Evolutionary conservation across 1,284 basidiomycete species (phyloP), one percentile per base, ranked within the genome.

Genomic region (Rhodofomes roseus): DNA sequence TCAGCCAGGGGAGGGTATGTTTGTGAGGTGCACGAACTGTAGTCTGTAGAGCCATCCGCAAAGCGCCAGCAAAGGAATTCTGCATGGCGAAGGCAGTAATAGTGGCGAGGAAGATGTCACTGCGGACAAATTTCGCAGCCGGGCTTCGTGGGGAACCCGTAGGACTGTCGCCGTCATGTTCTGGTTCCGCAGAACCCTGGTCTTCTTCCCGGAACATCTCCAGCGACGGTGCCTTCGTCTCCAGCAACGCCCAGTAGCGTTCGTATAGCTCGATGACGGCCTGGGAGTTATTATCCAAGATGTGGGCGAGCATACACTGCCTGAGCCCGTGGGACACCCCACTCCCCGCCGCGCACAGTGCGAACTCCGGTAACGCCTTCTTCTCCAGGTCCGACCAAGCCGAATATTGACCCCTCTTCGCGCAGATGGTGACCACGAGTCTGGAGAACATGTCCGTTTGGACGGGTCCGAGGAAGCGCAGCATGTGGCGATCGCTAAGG

Each of bases 51-150:
- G 73, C 82, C 5, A 70, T 68, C 44, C 73, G 70, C 55, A 89
- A 65, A 4, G 88, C 86, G 40, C 71, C 77, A 11, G 71, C 65
- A 63, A 90, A 89, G 27, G 79, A 76, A 66, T 82, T 73, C 37
- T 74, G 72, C 68, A 84, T 78, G 4, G 85, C 83, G 70, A 85
- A 74, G 12, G 90, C 89, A n/a, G 82, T 75, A 18, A 84, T 72
- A 1, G 77, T 81, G 7, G 77, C 76, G 36, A 87, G 74, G 37
- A 88, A 72, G 40, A 86, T 66, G 2, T 77, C 73, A 39, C 73
- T 57, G 22, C 61, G 68, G 9, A 72, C 58, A 25, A 60, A 41
- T 22, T 39, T 43, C 50, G 14, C 22, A 41, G 12, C 34, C 54
- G 39, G 34, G 53, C 18, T 12, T 22, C 20, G n/a, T 2, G 60